Base-by-base conservation (phyloP, 192 early-diverging fungal genomes). In the Entophlyctis luteolus region DNA sequence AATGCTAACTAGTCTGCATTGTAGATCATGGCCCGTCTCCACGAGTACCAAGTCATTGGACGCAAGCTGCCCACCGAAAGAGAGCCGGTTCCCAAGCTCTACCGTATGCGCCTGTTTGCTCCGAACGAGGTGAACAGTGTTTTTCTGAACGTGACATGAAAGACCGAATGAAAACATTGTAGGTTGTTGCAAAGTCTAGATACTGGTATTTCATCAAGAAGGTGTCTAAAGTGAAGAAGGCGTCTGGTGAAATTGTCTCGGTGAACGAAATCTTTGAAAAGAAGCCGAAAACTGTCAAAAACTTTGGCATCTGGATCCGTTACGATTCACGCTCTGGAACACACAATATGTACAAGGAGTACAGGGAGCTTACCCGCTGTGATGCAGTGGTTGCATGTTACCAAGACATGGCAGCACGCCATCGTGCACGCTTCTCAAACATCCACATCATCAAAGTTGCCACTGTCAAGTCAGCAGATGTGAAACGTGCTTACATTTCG, bases 291-390 rank as follows among this genome's bases (percentile, higher is more conserved):
- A 78, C 81, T 71, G 89, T 94, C 75, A 99, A 98, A 88, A 99
- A 94, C 91, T 99, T 87, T 77, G 96, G 96, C 73, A 92, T 98
- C 86, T 98, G 92, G 93, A 87, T 98, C 68, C 93, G 96, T 74
- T 98, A 98, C 88, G 89, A 98, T 83, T 98, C 96, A 66, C 93
- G 96, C 79, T 95, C 93, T 45, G 96, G 96, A 71, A 99, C 95
- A 67, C 97, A 99, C 93, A 99, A 98, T 92, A 98, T 98, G 95
- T 98, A 98, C 91, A 98, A 98, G 91, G 96, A 98, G 88, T 99
- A 96, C 92, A 91, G 97, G 73, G 94, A 98, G 85, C 81, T 98
- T 72, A 81, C 87, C 73, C 90, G 97, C 54, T 68, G 75, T 22
- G 86, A 74, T 55, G 83, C 79, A 46, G 81, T 85, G 42, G 75